A percentile compares a stretch with the other conserved stretches of the same genome.
These are phyloP conservation scores for barley (Hordeum vulgare) DNA, from an alignment of 176 grass and related monocot genomes.

Conservation along the genomic window DNA sequence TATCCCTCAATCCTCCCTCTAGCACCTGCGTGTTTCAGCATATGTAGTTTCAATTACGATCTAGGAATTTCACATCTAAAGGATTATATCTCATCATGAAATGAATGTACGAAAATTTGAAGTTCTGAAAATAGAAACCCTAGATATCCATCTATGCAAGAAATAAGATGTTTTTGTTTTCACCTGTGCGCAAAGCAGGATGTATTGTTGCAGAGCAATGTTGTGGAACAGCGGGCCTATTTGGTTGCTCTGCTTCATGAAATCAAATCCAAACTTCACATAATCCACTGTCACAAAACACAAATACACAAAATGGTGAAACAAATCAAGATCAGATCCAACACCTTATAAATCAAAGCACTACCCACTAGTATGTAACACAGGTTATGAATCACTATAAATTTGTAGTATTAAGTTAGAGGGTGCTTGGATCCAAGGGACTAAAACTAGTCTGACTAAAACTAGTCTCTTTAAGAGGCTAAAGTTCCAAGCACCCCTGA, in stretches of 20 bases:
- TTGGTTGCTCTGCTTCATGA: slow-evolving; percentile 44
- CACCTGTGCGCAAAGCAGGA: slow-evolving; percentile 87
- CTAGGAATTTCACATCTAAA: background rate
- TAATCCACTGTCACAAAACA: slow-evolving; percentile 43
- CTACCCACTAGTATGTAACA: background rate
- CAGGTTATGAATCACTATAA: background rate
- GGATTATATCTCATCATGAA: background rate
- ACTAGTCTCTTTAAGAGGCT: too few relatives aligned
- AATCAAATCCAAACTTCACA: slow-evolving; percentile 63
- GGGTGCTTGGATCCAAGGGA: too few relatives aligned
- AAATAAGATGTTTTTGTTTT: background rate
- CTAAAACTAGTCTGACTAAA: too few relatives aligned
- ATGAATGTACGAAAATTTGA: background rate
- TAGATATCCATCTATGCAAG: background rate
- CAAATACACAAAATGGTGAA: background rate
- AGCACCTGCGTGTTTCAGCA: slow-evolving; percentile 39
- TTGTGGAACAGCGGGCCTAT: slow-evolving; percentile 71
- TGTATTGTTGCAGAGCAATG: slow-evolving; percentile 88
- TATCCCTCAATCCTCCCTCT: slow-evolving; percentile 93
- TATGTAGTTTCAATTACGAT: background rate
- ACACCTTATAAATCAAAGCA: background rate
- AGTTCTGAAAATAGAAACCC: background rate
- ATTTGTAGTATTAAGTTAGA: too few relatives aligned
- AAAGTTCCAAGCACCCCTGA: too few relatives aligned
- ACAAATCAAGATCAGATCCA: background rate